phyloP scores from a whole-genome alignment of 176 grass and related monocot genomes.

The Chloris gayana region DNA sequence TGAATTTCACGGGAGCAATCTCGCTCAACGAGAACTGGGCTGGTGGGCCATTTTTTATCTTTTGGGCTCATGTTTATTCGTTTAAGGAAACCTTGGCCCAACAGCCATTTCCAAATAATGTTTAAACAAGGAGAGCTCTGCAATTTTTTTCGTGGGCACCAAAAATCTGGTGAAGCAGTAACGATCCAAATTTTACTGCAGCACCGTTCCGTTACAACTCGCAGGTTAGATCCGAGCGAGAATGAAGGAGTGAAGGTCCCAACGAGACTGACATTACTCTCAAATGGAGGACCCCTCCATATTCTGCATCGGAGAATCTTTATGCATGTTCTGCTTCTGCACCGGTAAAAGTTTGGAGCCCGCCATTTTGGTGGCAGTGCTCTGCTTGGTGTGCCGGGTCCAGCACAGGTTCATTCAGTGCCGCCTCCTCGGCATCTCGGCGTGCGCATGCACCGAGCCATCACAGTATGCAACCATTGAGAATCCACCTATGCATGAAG shows the following conservation, averaged over 20 bases:
- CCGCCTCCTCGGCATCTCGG: not conserved
- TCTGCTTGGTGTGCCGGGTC: not conserved
- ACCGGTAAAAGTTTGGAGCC: not conserved
- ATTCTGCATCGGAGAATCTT: constrained; percentile 2
- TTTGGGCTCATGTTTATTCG: not conserved
- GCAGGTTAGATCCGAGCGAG: not conserved
- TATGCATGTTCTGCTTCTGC: not conserved
- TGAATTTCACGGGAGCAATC: too few species aligned
- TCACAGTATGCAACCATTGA: not conserved
- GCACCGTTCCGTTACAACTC: not conserved
- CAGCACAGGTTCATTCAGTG: not conserved
- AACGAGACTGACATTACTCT: not conserved
- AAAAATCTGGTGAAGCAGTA: not conserved
- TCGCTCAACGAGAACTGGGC: too few species aligned
- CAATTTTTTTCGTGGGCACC: not conserved
- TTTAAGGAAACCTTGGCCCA: not conserved
- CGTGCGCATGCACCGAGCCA: not conserved
- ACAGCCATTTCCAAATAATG: too few species aligned
- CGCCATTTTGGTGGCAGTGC: not conserved
- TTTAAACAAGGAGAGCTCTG: too few species aligned
- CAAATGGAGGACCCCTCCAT: constrained; percentile 11
- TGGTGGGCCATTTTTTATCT: not conserved
- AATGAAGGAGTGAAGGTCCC: not conserved
- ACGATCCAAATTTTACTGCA: not conserved
- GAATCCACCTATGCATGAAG: not conserved